A percentile compares a stretch with the other conserved stretches of the same genome.
phyloP scores from a whole-genome alignment of 306 rosid genomes.

The Sechiopsis laciniata region DNA sequence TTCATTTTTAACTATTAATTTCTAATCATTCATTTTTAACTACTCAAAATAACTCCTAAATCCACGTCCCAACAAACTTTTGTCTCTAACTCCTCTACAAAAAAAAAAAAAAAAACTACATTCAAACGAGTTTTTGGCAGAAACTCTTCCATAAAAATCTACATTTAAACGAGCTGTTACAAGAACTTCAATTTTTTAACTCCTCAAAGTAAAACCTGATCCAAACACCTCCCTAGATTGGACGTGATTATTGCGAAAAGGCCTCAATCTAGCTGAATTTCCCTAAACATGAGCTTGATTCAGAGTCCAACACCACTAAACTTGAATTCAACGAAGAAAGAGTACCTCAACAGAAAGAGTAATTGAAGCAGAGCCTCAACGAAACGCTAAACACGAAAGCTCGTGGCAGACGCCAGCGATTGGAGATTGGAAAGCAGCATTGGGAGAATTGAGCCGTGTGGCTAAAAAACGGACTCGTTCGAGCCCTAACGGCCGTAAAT shows the following conservation, averaged over 20 bases:
- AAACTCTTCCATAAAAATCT: too few species aligned
- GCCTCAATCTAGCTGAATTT: not conserved
- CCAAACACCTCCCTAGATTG: not conserved
- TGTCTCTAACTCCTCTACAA: too few species aligned
- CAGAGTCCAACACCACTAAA: conserved; percentile 4
- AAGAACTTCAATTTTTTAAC: too few species aligned
- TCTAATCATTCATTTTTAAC: too few species aligned
- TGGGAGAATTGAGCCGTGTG: not conserved
- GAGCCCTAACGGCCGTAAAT: not conserved
- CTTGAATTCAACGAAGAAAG: not conserved
- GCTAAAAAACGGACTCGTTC: not conserved
- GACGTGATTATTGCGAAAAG: not conserved
- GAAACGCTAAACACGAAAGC: not conserved
- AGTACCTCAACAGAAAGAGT: not conserved
- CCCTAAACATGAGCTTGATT: not conserved
- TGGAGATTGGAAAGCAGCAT: not conserved
- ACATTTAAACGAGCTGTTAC: too few species aligned
- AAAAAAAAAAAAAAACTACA: too few species aligned
- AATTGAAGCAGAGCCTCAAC: not conserved
- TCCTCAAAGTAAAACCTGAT: too few species aligned
- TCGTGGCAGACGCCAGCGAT: not conserved
- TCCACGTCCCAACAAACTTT: too few species aligned
- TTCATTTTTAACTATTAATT: too few species aligned
- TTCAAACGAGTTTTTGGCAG: too few species aligned
- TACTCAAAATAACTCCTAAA: too few species aligned